Percentiles rank a stretch among this genome's conserved stretches.
Evolutionary conservation across 148 eudicot genomes (phyloP).

Genomic region (Rhododendron mucronatum): DNA sequence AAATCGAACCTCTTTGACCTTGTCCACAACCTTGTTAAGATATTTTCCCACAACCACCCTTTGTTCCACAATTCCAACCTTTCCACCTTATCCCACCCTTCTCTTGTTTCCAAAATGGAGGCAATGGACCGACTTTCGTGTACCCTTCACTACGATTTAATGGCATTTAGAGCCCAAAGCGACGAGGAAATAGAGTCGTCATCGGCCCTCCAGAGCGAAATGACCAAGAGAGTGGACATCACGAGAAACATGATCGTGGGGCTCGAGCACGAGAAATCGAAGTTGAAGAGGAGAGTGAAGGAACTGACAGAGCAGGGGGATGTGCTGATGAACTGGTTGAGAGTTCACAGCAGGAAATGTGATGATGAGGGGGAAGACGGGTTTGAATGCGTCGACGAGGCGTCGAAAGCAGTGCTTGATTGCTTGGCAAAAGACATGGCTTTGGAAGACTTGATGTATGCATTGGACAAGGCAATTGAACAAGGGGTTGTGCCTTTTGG

Average conservation of each 20-base stretch:
- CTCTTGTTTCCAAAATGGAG: constrained; percentile 24
- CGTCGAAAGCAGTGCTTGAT: constrained; percentile 23
- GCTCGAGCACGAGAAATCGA: constrained; percentile 15
- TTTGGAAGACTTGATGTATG: constrained; percentile 42
- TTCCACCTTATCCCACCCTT: constrained; percentile 10
- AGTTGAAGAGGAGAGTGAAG: constrained; percentile 21
- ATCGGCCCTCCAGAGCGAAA: constrained; percentile 15
- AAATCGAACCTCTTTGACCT: constrained; percentile 28
- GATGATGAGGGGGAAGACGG: constrained; percentile 20
- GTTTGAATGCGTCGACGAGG: constrained; percentile 30
- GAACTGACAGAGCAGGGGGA: constrained; percentile 22
- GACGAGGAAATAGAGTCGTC: constrained; percentile 15
- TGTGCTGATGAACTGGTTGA: constrained; percentile 30
- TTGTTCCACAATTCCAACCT: background rate
- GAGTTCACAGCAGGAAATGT: background rate
- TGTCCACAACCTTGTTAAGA: constrained; percentile 23
- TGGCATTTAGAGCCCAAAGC: constrained; percentile 5
- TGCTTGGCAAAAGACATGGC: constrained; percentile 30
- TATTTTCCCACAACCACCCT: constrained; percentile 34
- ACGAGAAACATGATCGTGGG: constrained; percentile 2
- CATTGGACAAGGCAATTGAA: constrained; percentile 39
- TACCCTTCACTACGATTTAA: constrained; percentile 20
- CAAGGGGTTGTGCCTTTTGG: constrained; percentile 33
- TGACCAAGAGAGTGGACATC: constrained; percentile 16
- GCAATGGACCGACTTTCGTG: constrained; percentile 31